phyloP scores from a whole-genome alignment of 1,284 basidiomycete genomes.

The Marasmius fiardii region DNA sequence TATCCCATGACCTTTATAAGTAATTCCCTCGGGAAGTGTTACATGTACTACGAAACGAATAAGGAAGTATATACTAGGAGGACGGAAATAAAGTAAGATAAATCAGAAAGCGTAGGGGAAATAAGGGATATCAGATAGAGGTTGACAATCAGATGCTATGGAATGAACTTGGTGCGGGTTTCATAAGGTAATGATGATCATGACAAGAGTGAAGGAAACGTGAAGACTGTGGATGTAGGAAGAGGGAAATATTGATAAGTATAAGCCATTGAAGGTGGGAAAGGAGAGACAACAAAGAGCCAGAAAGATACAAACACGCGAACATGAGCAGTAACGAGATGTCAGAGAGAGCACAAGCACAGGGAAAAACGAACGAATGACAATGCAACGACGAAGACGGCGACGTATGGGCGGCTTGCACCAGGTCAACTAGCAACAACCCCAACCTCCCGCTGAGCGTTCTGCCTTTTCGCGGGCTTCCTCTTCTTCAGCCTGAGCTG shows the following conservation, averaged over 20 bases:
- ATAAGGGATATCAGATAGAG: not conserved
- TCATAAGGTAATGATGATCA: not conserved
- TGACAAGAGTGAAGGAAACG: conserved; percentile 14
- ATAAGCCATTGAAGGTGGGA: not conserved
- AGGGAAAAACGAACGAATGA: conserved; percentile 14
- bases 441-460: conserved; percentile 53
- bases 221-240: conserved; percentile 12
- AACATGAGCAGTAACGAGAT: conserved; percentile 14
- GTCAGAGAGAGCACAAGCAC: conserved; percentile 9
- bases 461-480: conserved; percentile 68
- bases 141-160: not conserved
- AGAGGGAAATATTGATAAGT: not conserved
- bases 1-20: not conserved
- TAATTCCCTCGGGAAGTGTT: not conserved
- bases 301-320: conserved; percentile 4
- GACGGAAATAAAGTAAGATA: not conserved
- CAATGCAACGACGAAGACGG: conserved; percentile 25
- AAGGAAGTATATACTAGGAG: not conserved
- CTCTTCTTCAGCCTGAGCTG: conserved; percentile 76
- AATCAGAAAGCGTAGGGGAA: not conserved
- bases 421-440: conserved; percentile 53
- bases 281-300: conserved; percentile 1
- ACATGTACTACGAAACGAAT: not conserved
- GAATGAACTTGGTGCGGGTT: conserved; percentile 9
- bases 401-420: conserved; percentile 16